phyloP scores from a whole-genome alignment of 495 filamentous ascomycete genomes.

The Aspergillus taichungensis region DNA sequence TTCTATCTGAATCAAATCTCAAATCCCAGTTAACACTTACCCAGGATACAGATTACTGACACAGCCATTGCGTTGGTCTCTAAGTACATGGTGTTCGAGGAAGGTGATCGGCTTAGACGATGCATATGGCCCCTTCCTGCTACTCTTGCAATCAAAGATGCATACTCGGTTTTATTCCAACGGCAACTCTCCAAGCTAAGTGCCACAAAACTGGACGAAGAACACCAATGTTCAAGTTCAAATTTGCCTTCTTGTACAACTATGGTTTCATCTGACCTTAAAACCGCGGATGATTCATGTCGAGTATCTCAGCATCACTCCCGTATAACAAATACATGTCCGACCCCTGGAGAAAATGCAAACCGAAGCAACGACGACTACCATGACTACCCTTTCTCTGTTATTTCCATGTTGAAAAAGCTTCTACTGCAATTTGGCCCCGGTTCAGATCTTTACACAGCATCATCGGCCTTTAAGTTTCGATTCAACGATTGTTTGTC shows the following conservation, averaged over 20 bases:
- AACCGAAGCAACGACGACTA: conserved; percentile 11
- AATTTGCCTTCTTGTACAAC: conserved; percentile 8
- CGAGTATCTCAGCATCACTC: conserved; percentile 18
- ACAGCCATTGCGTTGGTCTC: conserved; percentile 43
- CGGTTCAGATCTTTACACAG: conserved; percentile 28
- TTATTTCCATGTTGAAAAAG: conserved; percentile 28
- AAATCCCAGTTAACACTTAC: conserved; percentile 7
- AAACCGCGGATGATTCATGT: conserved; percentile 12
- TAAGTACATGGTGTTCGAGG: conserved; percentile 28
- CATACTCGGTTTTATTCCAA: conserved; percentile 22
- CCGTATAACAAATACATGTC: conserved; percentile 7
- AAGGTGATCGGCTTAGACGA: conserved; percentile 24
- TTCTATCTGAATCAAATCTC: no score
- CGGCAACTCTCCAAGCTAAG: conserved; percentile 24
- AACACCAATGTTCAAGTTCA: conserved; percentile 7
- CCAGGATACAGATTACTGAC: conserved; percentile 45
- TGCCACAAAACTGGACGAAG: conserved; percentile 6
- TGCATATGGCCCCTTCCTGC: conserved; percentile 28
- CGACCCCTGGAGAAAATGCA: conserved; percentile 10
- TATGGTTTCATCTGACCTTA: conserved; percentile 8
- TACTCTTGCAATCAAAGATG: conserved; percentile 29
- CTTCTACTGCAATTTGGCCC: conserved; percentile 29
- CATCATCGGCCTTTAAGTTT: conserved; percentile 45
- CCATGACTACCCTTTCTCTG: conserved; percentile 23
- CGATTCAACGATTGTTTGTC: conserved; percentile 34